phyloP scores from a whole-genome alignment of 352 stramenopile genomes.

The Globisporangium okanoganense region DNA sequence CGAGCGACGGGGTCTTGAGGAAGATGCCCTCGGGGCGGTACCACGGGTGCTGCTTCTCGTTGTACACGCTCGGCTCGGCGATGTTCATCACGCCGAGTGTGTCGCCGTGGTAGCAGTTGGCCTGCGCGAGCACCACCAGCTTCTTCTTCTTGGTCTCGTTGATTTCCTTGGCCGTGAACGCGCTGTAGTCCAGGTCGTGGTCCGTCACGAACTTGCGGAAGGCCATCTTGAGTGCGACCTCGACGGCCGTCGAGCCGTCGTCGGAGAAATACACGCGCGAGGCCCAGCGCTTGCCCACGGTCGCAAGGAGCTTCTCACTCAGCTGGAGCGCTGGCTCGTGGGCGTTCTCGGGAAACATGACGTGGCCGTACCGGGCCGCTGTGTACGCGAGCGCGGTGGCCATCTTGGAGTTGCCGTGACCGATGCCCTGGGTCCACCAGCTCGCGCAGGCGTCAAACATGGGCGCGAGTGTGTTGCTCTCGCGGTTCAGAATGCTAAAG shows the following conservation, averaged over 20 bases:
- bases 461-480: constrained; percentile 51
- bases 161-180: constrained; percentile 21
- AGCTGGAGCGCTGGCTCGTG: constrained; percentile 84
- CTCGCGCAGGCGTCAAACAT: constrained; percentile 90
- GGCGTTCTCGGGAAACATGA: constrained; percentile 91
- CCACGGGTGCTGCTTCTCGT: constrained; percentile 91
- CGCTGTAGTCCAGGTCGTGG: constrained; percentile 56
- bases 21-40: constrained; percentile 84
- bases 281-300: constrained; percentile 80
- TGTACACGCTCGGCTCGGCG: constrained; percentile 89
- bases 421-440: constrained; percentile 92
- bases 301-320: constrained; percentile 69
- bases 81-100: constrained; percentile 91
- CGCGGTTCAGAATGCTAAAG: constrained; percentile 55
- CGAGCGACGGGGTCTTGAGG: constrained; percentile 73
- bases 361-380: constrained; percentile 87
- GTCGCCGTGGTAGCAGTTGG: constrained; percentile 91
- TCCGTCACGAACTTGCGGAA: constrained; percentile 83
- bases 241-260: constrained; percentile 88
- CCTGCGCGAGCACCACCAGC: constrained; percentile 78
- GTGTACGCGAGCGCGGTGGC: constrained; percentile 85
- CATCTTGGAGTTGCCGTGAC: constrained; percentile 88
- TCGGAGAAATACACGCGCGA: constrained; percentile 91
- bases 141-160: constrained; percentile 29
- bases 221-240: constrained; percentile 91